A percentile compares a stretch with the other conserved stretches of the same genome.
Conservation (phyloP, 2,329 filamentous ascomycete species). For the Apiospora pterosperma region DNA sequence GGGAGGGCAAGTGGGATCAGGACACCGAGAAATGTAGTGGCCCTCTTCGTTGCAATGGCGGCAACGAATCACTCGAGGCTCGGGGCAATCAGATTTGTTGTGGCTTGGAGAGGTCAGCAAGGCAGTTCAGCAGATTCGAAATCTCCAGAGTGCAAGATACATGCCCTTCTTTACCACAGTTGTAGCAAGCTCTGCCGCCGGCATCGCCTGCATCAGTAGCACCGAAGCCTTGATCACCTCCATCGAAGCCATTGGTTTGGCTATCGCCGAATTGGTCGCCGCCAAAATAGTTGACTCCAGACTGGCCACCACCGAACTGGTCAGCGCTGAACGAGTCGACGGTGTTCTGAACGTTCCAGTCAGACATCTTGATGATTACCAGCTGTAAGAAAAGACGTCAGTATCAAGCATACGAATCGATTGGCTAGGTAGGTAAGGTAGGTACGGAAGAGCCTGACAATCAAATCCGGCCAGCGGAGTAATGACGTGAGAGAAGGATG, state of each 20-base stretch:
- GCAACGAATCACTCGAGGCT: constrained; percentile 45
- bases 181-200: constrained; percentile 47
- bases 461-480: not conserved
- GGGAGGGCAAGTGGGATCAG: constrained; percentile 20
- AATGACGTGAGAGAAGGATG: not conserved
- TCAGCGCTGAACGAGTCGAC: not conserved
- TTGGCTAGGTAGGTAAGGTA: not conserved
- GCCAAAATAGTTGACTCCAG: not conserved
- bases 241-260: constrained; percentile 1
- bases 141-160: constrained; percentile 16
- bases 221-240: constrained; percentile 14
- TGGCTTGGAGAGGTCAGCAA: constrained; percentile 39
- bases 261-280: not conserved
- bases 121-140: not conserved
- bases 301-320: not conserved
- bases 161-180: constrained; percentile 53
- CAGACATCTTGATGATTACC: constrained; percentile 12
- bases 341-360: constrained; percentile 9
- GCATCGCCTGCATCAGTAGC: constrained; percentile 16
- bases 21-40: constrained; percentile 33
- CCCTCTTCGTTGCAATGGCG: constrained; percentile 47
- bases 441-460: not conserved
- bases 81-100: constrained; percentile 60
- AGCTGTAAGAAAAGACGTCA: not conserved
- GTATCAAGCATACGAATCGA: not conserved